Conservation (phyloP, 768 basidiomycete species). For the Mycena filopes region DNA sequence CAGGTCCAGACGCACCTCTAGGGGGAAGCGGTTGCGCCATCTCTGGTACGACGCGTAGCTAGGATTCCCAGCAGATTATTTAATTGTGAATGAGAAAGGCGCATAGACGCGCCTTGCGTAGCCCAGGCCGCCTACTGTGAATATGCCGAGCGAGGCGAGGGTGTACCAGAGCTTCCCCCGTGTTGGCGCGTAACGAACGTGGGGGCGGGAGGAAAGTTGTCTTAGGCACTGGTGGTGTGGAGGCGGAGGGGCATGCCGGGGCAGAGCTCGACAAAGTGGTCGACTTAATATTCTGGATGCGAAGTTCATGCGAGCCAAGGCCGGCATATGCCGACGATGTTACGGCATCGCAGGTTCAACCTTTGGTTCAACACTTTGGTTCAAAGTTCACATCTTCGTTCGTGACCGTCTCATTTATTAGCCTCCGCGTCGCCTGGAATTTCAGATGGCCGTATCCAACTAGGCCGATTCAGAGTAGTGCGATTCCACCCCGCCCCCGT, state of each 20-base stretch:
- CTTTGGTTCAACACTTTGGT: no score
- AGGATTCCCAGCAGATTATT: background rate
- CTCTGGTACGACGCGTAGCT: conserved; percentile 24
- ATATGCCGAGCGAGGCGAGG: background rate
- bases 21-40: conserved; percentile 29
- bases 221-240: background rate
- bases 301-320: no score
- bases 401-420: no score
- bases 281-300: background rate
- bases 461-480: no score
- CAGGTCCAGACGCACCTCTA: conserved; percentile 24
- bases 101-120: conserved; percentile 27
- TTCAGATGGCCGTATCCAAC: no score
- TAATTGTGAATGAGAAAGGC: background rate
- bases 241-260: background rate
- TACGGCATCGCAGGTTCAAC: no score
- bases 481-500: no score
- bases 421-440: no score
- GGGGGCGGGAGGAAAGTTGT: background rate
- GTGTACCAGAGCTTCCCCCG: background rate
- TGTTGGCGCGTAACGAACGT: background rate
- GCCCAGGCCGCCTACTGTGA: conserved; percentile 2
- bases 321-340: no score
- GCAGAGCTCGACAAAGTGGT: background rate
- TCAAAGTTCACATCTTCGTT: no score